phyloP scores from a whole-genome alignment of 257 asterid species.

The Forsythia viridissima region DNA sequence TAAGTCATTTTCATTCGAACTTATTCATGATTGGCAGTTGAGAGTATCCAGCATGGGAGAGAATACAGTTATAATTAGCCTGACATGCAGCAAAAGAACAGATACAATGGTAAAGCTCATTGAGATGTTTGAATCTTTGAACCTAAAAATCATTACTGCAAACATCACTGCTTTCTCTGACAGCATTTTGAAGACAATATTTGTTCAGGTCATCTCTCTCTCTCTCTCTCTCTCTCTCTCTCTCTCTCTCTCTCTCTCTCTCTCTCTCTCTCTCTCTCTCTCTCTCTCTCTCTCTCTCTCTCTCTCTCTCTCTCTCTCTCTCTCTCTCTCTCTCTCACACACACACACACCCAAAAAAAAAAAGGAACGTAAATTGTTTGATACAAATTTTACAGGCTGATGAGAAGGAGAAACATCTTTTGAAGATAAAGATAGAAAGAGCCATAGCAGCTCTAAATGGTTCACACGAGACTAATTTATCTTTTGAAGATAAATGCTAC shows the following conservation, averaged over 20 bases:
- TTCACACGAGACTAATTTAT: conserved; percentile 39
- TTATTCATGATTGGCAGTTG: neutral
- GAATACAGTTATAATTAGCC: conserved; percentile 65
- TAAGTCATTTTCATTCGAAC: conserved; percentile 25
- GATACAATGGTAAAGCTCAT: conserved; percentile 80
- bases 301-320: no score
- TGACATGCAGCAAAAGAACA: conserved; percentile 64
- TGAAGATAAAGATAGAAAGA: conserved; percentile 56
- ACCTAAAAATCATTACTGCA: conserved; percentile 45
- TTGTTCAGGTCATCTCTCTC: conserved; percentile 52
- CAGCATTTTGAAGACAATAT: conserved; percentile 47
- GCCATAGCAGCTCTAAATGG: conserved; percentile 65
- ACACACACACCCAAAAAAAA: no score
- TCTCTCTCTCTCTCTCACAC: no score
- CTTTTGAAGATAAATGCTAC: no score
- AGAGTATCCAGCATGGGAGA: conserved; percentile 51
- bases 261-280: no score
- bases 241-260: no score
- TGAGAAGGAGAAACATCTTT: conserved; percentile 58
- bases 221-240: neutral
- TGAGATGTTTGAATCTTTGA: conserved; percentile 70
- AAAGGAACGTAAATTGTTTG: no score
- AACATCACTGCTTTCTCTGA: neutral
- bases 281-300: no score
- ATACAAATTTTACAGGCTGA: conserved; percentile 36